Conservation (phyloP, 768 basidiomycete genomes). For the Xerocomellus chrysenteron region DNA sequence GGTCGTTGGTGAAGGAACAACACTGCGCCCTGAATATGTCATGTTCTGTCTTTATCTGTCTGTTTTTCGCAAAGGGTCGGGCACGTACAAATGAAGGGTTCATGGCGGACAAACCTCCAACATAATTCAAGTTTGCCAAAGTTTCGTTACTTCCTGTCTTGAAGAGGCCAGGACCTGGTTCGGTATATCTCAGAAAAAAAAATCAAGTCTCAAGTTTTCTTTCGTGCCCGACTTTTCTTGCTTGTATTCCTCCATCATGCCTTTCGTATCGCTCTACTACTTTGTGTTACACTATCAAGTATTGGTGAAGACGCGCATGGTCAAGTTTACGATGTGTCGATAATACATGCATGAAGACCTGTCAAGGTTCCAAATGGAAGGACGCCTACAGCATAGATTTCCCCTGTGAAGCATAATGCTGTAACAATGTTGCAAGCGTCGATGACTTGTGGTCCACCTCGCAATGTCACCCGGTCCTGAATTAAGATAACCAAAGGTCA, state of each 20-base stretch:
- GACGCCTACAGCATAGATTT: constrained; percentile 9
- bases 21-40: constrained; percentile 16
- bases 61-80: constrained; percentile 41
- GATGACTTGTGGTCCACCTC: constrained; percentile 2
- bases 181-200: constrained; percentile 51
- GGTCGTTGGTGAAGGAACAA: constrained; percentile 60
- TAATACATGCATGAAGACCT: constrained; percentile 37
- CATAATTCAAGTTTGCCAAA: constrained; percentile 48
- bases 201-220: constrained; percentile 69
- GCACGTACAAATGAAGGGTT: constrained; percentile 43
- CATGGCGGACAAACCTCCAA: constrained; percentile 38
- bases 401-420: constrained; percentile 17
- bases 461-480: constrained; percentile 14
- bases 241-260: constrained; percentile 37
- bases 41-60: constrained; percentile 28
- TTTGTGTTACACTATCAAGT: constrained; percentile 45
- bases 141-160: constrained; percentile 49
- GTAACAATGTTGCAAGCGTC: constrained; percentile 2
- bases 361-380: constrained; percentile 23
- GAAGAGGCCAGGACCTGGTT: constrained; percentile 48
- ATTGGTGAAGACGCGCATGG: constrained; percentile 37
- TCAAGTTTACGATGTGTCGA: constrained; percentile 37
- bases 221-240: constrained; percentile 54
- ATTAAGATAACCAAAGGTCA: constrained; percentile 22
- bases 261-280: constrained; percentile 48